Conservation (phyloP, 176 grass and related monocot genomes). For the Triticum urartu region DNA sequence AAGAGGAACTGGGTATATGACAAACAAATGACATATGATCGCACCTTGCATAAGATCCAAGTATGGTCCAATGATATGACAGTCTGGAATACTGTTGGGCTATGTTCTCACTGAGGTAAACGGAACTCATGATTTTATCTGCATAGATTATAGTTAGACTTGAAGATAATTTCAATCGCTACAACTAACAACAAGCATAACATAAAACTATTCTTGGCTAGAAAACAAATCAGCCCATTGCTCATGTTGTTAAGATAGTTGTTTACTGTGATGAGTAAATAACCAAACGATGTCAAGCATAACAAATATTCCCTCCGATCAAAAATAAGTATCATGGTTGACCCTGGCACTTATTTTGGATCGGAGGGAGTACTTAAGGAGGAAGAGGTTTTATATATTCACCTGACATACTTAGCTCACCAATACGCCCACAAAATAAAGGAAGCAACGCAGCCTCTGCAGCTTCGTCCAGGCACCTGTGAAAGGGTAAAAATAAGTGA, state of each 20-base stretch:
- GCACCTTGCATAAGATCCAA: conserved; percentile 59
- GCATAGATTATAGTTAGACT: conserved; percentile 23
- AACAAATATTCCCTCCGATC: too few species aligned
- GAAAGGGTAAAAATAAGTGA: neutral
- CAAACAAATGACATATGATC: neutral
- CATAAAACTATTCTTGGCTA: neutral
- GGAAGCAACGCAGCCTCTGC: conserved; percentile 65
- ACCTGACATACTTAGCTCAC: conserved; percentile 57
- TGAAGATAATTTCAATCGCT: conserved; percentile 7
- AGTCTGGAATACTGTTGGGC: conserved; percentile 34
- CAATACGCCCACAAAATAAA: conserved; percentile 47
- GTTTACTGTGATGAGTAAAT: neutral
- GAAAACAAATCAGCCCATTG: neutral
- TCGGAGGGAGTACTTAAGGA: too few species aligned
- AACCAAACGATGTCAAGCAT: too few species aligned
- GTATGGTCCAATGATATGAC: conserved; percentile 53
- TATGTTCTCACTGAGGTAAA: conserved; percentile 31
- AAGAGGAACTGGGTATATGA: conserved; percentile 20
- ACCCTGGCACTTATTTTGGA: too few species aligned
- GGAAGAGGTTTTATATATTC: neutral
- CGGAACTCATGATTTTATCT: conserved; percentile 45
- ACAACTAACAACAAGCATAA: neutral
- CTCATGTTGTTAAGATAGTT: conserved; percentile 10
- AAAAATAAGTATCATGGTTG: too few species aligned
- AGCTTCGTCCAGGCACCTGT: conserved; percentile 62